Evolutionary conservation across 2,329 filamentous ascomycete species (phyloP).

Genomic region (Tolypocladium paradoxum): DNA sequence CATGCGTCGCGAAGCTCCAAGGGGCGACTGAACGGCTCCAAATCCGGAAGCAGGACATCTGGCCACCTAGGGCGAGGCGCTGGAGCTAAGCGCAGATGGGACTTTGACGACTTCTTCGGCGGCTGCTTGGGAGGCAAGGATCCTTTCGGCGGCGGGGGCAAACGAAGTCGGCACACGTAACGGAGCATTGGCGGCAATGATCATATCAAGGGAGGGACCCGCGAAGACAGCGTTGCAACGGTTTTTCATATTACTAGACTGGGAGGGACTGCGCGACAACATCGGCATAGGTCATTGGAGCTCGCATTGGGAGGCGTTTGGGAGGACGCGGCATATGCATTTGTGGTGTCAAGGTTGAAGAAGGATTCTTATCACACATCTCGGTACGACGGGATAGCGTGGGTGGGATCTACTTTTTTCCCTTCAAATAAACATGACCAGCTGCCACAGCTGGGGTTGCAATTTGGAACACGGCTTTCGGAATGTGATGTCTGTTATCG

Average conservation of each 20-base stretch:
- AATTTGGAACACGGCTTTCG: neutral
- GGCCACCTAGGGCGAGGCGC: conserved; percentile 49
- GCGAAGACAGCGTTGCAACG: conserved; percentile 3
- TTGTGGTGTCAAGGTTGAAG: conserved; percentile 3
- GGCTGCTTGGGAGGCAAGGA: conserved; percentile 56
- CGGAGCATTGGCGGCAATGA: conserved; percentile 2
- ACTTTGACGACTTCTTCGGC: conserved; percentile 67
- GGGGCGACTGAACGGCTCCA: conserved; percentile 15
- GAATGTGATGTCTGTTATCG: neutral
- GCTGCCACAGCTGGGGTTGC: neutral
- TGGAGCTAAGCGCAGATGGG: conserved; percentile 62
- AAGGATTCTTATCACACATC: neutral
- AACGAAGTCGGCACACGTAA: conserved; percentile 38
- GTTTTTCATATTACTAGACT: conserved; percentile 5
- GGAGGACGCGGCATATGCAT: conserved; percentile 18
- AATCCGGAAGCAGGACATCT: conserved; percentile 15
- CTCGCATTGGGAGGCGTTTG: conserved; percentile 26
- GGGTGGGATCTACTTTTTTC: neutral
- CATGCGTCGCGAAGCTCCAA: conserved; percentile 16
- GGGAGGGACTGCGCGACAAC: conserved; percentile 14
- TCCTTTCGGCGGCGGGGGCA: conserved; percentile 35
- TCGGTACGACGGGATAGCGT: neutral
- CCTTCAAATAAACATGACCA: neutral
- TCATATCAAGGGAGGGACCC: conserved; percentile 1
- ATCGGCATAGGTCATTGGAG: conserved; percentile 23